These are phyloP conservation scores for Chlorella sp. DNA, from an alignment of 139 green algal genomes.

Conservation along the genomic window DNA sequence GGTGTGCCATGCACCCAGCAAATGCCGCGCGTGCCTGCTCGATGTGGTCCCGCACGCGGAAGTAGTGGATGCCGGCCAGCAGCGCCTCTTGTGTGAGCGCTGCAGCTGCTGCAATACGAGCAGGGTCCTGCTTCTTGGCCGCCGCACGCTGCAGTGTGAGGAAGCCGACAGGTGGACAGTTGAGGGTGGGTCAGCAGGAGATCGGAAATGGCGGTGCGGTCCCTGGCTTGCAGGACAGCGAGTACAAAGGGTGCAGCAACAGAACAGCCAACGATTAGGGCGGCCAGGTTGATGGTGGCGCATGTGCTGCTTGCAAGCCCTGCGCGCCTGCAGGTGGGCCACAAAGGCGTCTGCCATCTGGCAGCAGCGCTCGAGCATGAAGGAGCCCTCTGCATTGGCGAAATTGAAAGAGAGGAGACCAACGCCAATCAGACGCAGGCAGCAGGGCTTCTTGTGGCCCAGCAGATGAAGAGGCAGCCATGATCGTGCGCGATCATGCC, in stretches of 20 bases:
- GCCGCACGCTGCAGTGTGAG: constrained; percentile 14
- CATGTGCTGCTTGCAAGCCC: too few relatives aligned
- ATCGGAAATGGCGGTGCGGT: too few relatives aligned
- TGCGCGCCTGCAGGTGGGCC: constrained; percentile 53
- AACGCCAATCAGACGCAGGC: too few relatives aligned
- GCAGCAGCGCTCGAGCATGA: constrained; percentile 82
- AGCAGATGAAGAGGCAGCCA: too few relatives aligned
- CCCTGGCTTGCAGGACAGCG: too few relatives aligned
- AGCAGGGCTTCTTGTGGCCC: too few relatives aligned
- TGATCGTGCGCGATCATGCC: too few relatives aligned
- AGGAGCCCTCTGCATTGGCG: constrained; percentile 77
- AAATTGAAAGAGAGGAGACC: not conserved
- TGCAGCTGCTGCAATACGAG: constrained; percentile 30
- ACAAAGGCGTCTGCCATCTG: constrained; percentile 80
- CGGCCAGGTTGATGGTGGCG: too few relatives aligned
- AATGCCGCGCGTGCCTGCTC: constrained; percentile 59
- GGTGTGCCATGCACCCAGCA: not conserved
- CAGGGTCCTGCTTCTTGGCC: constrained; percentile 3
- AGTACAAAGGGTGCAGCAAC: too few relatives aligned
- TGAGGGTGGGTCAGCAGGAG: too few relatives aligned
- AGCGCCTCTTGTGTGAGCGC: constrained; percentile 60
- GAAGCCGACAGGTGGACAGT: too few relatives aligned
- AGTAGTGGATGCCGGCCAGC: constrained; percentile 79
- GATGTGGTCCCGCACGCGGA: constrained; percentile 76
- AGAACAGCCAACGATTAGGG: too few relatives aligned